Conservation (phyloP, 805 yeast genomes). For the Huiozyma naganishii region DNA sequence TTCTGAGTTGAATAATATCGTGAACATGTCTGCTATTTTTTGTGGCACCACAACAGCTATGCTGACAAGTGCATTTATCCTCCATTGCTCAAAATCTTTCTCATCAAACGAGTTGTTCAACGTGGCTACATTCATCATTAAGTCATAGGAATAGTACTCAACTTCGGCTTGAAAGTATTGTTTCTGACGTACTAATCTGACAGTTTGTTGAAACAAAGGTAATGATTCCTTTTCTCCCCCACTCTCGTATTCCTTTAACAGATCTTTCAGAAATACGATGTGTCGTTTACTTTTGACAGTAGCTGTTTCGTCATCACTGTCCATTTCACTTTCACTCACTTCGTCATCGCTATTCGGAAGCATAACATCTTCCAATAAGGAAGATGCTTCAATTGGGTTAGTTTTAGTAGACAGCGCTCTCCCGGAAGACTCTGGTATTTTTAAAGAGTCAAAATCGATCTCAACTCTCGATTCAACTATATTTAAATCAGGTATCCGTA, state of each 20-base stretch:
- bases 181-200: constrained; percentile 54
- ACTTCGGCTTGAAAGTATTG: constrained; percentile 50
- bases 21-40: constrained; percentile 30
- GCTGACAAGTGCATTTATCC: constrained; percentile 55
- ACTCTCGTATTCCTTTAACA: constrained; percentile 44
- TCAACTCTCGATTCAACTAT: neutral
- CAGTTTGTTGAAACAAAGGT: constrained; percentile 32
- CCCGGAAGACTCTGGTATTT: neutral
- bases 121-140: constrained; percentile 42
- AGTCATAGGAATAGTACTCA: constrained; percentile 41
- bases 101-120: constrained; percentile 48
- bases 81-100: constrained; percentile 49
- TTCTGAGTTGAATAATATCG: constrained; percentile 56
- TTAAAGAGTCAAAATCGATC: constrained; percentile 5
- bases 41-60: constrained; percentile 46
- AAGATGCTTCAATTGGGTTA: neutral
- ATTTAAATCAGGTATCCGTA: constrained; percentile 12
- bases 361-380: neutral
- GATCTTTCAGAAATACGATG: constrained; percentile 66
- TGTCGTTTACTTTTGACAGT: constrained; percentile 31
- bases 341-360: constrained; percentile 2
- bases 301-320: constrained; percentile 21
- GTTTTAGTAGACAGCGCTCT: neutral
- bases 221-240: constrained; percentile 33
- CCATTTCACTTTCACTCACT: constrained; percentile 21